Conservation (phyloP, 78 protist genomes). For the Dictyostelium citrinum region DNA sequence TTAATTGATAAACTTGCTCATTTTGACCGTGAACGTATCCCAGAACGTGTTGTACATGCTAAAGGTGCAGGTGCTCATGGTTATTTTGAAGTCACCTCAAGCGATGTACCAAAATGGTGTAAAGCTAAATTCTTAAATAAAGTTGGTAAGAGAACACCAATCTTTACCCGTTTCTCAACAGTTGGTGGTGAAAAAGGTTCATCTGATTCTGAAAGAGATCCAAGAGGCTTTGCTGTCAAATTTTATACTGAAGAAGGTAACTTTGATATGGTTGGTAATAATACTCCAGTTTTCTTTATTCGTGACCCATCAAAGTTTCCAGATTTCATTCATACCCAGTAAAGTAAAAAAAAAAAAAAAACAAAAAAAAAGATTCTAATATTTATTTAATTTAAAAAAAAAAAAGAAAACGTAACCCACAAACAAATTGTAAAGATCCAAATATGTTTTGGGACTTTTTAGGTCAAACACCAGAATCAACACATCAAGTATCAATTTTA, state of each 20-base stretch:
- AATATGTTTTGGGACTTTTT: conserved; percentile 87
- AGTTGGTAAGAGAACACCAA: conserved; percentile 80
- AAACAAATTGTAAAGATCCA: conserved; percentile 75
- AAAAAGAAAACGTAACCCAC: conserved; percentile 85
- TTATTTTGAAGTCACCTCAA: conserved; percentile 76
- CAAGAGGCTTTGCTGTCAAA: conserved; percentile 91
- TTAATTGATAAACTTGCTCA: conserved; percentile 79
- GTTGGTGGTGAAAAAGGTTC: conserved; percentile 88
- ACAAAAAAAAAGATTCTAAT: not conserved
- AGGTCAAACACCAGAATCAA: conserved; percentile 86
- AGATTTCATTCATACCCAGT: conserved; percentile 90
- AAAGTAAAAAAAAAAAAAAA: not conserved
- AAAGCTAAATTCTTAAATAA: conserved; percentile 72
- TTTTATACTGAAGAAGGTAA: conserved; percentile 93
- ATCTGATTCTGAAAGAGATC: conserved; percentile 89
- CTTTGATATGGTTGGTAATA: conserved; percentile 90
- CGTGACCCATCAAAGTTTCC: conserved; percentile 84
- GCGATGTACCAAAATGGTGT: conserved; percentile 64
- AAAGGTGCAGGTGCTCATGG: conserved; percentile 90
- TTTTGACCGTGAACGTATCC: conserved; percentile 88
- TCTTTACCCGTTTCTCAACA: conserved; percentile 90
- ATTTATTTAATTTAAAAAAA: too few relatives aligned
- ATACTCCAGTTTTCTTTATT: conserved; percentile 89
- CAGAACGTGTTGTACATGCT: conserved; percentile 90
- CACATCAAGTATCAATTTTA: conserved; percentile 84